phyloP scores from a whole-genome alignment of 495 filamentous ascomycete genomes.

The Talaromyces thailandensis region DNA sequence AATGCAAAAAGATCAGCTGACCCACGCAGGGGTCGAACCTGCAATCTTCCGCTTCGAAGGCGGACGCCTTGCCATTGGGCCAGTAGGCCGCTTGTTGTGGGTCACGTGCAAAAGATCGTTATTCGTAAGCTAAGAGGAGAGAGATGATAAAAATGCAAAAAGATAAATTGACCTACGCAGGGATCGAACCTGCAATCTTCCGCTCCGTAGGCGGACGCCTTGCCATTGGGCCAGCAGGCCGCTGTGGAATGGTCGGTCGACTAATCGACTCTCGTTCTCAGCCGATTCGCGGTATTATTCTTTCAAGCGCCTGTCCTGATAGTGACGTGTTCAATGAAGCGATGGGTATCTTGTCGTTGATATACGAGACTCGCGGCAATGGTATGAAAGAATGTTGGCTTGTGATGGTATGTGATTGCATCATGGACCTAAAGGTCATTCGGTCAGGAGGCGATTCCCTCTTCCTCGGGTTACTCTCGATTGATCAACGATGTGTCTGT shows the following conservation, averaged over 20 bases:
- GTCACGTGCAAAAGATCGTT: neutral
- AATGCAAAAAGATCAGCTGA: slow-evolving; percentile 2
- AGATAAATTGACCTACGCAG: slow-evolving; percentile 15
- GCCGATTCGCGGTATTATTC: neutral
- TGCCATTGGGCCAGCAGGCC: slow-evolving; percentile 2
- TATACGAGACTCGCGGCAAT: neutral
- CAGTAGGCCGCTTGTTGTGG: neutral
- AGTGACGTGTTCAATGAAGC: neutral
- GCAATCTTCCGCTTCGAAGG: slow-evolving; percentile 13
- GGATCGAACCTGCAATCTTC: slow-evolving; percentile 24
- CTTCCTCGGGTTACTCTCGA: neutral
- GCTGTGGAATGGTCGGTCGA: neutral
- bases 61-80: slow-evolving; percentile 4
- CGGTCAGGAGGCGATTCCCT: neutral
- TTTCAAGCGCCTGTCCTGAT: neutral
- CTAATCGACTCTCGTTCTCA: neutral
- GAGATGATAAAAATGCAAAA: neutral
- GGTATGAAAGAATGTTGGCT: neutral
- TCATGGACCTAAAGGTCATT: neutral
- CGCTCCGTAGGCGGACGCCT: slow-evolving; percentile 5
- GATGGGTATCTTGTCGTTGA: neutral
- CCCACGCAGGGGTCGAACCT: slow-evolving; percentile 23
- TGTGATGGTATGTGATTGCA: neutral
- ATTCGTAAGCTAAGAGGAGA: neutral
- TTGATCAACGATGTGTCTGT: neutral